These are phyloP conservation scores for Triticum turgidum DNA, from an alignment of 176 grass and related monocot genomes.

Conservation along the genomic window DNA sequence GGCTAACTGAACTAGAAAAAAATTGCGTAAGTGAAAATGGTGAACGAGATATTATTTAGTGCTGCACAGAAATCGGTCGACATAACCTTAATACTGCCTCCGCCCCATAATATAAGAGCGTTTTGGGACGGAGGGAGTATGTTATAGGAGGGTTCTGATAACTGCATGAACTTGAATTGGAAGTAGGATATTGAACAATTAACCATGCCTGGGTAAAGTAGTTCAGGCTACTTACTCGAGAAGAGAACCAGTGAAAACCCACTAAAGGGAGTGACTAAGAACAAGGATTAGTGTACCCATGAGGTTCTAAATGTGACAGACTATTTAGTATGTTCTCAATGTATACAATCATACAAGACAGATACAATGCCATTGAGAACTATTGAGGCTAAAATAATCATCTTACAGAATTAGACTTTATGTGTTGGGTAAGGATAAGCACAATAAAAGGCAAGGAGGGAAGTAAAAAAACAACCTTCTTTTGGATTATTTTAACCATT, in stretches of 20 bases:
- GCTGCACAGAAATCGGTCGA: neutral
- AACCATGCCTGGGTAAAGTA: neutral
- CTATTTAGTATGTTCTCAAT: neutral
- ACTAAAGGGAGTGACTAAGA: neutral
- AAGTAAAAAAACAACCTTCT: conserved; percentile 66
- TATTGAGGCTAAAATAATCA: neutral
- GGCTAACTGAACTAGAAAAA: neutral
- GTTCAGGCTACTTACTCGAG: conserved; percentile 1
- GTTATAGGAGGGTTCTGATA: neutral
- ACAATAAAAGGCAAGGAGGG: neutral
- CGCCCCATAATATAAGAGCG: no score
- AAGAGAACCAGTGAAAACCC: neutral
- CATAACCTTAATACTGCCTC: neutral
- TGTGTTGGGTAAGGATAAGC: neutral
- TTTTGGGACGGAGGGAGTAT: neutral
- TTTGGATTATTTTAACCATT: conserved; percentile 95
- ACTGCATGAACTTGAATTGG: neutral
- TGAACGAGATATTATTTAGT: neutral
- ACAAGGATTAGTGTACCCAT: neutral
- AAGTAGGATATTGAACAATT: neutral
- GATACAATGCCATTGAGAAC: conserved; percentile 3
- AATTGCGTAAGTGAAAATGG: neutral
- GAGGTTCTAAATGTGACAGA: neutral
- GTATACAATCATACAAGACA: neutral
- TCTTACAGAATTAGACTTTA: no score